Percentiles rank a stretch among this genome's conserved stretches.
phyloP scores from a whole-genome alignment of 768 basidiomycete genomes.

The Gymnopilus junonius region DNA sequence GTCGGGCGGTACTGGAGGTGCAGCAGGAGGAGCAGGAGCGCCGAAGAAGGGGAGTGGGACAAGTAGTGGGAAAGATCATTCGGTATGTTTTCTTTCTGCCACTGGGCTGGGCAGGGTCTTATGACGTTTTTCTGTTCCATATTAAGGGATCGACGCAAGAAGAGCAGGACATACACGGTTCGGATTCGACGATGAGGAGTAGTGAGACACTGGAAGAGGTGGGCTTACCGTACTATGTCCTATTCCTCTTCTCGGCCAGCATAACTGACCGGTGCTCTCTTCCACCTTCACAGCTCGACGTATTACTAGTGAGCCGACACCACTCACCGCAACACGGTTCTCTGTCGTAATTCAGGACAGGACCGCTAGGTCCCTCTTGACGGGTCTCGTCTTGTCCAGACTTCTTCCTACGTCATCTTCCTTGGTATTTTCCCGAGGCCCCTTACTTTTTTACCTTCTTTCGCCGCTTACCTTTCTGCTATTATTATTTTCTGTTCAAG shows the following conservation, averaged over 20 bases:
- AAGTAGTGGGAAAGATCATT: not conserved
- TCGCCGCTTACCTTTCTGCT: not conserved
- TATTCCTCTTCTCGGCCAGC: not conserved
- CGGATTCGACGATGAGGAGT: not conserved
- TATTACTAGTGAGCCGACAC: not conserved
- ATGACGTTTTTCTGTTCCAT: not conserved
- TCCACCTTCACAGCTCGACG: not conserved
- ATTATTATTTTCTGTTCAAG: not conserved
- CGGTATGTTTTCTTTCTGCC: not conserved
- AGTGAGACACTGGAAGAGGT: not conserved
- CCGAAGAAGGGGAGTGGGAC: not conserved
- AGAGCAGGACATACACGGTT: not conserved
- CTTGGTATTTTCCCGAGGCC: not conserved
- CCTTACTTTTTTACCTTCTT: not conserved
- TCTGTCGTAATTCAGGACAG: not conserved
- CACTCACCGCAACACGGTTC: not conserved
- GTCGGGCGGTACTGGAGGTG: not conserved
- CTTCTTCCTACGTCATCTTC: not conserved
- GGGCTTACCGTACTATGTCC: not conserved
- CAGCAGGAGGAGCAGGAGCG: not conserved
- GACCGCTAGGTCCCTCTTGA: too few species aligned
- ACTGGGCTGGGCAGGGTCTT: not conserved
- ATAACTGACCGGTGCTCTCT: too few species aligned
- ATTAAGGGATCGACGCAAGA: not conserved
- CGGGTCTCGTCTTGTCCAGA: not conserved